Percentiles rank a stretch among this genome's conserved stretches.
Evolutionary conservation across 2,329 filamentous ascomycete species (phyloP).

Genomic region (Alternaria rosae): DNA sequence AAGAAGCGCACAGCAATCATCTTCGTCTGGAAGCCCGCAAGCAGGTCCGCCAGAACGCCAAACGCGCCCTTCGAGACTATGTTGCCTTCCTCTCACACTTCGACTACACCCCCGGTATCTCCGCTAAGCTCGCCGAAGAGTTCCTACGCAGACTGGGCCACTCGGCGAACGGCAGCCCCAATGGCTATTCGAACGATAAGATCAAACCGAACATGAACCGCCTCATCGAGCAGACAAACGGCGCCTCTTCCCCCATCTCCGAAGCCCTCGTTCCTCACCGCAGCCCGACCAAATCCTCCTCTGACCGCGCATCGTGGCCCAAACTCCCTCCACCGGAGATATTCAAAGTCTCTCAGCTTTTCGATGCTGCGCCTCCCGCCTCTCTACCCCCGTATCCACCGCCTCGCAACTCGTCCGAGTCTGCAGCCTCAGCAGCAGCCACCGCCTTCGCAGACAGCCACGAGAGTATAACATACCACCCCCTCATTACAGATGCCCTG

Average conservation of each 20-base stretch:
- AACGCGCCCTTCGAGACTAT: conserved; percentile 78
- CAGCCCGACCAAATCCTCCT: conserved; percentile 34
- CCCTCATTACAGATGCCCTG: conserved; percentile 78
- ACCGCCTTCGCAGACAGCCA: conserved; percentile 55
- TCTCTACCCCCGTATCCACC: conserved; percentile 72
- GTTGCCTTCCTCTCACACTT: conserved; percentile 74
- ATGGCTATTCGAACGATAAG: conserved; percentile 20
- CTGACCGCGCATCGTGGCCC: conserved; percentile 52
- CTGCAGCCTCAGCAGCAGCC: conserved; percentile 43
- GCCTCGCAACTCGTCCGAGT: conserved; percentile 41
- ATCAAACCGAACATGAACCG: conserved; percentile 30
- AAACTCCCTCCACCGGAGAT: conserved; percentile 59
- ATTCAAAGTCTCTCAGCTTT: conserved; percentile 70
- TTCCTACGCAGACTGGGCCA: conserved; percentile 51
- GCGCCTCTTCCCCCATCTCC: conserved; percentile 32
- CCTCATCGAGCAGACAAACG: conserved; percentile 34
- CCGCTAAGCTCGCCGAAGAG: conserved; percentile 65
- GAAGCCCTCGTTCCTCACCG: conserved; percentile 57
- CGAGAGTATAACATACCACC: conserved; percentile 80
- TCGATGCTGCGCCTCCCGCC: conserved; percentile 70
- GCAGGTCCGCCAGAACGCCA: conserved; percentile 75
- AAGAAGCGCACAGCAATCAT: conserved; percentile 57
- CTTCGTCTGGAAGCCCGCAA: conserved; percentile 69
- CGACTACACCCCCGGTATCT: conserved; percentile 78
- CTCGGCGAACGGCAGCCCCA: conserved; percentile 22